Percentiles rank a stretch among this genome's conserved stretches.
Conservation (phyloP, 2,329 filamentous ascomycete genomes). For the Scytalidium lignicola region DNA sequence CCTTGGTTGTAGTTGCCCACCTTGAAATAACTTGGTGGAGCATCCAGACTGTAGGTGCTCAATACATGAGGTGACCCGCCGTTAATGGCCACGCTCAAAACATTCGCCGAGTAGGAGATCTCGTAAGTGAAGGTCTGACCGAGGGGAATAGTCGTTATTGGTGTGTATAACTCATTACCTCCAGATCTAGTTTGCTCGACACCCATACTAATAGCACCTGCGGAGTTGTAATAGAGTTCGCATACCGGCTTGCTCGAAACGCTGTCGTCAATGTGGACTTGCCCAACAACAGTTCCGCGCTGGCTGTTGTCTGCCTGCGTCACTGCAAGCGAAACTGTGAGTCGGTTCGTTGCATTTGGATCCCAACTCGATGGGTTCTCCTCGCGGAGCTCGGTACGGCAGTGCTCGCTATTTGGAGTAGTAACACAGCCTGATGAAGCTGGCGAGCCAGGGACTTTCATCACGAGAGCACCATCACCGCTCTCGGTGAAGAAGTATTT, state of each 20-base stretch:
- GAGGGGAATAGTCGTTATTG: constrained; percentile 28
- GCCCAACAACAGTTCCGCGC: constrained; percentile 33
- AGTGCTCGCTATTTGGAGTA: constrained; percentile 35
- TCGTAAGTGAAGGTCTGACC: constrained; percentile 32
- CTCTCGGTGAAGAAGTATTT: constrained; percentile 32
- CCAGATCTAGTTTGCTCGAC: constrained; percentile 31
- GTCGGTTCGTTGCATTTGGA: constrained; percentile 28
- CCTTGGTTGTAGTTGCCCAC: constrained; percentile 34
- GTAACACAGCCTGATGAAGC: constrained; percentile 30
- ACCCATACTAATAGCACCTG: constrained; percentile 31
- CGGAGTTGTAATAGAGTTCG: constrained; percentile 33
- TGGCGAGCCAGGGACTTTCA: constrained; percentile 34
- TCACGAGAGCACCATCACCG: constrained; percentile 30
- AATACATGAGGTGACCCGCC: constrained; percentile 20
- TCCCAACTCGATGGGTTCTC: constrained; percentile 27
- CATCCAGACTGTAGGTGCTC: constrained; percentile 24
- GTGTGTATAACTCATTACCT: constrained; percentile 26
- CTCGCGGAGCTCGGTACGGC: constrained; percentile 38
- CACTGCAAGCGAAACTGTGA: constrained; percentile 28
- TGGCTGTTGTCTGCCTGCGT: constrained; percentile 27
- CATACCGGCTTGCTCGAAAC: constrained; percentile 34
- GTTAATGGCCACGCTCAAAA: constrained; percentile 29
- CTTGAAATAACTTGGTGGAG: constrained; percentile 33
- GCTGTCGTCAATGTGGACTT: constrained; percentile 33
- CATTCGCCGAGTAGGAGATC: constrained; percentile 30